These are phyloP conservation scores for Serendipita sp. DNA, from an alignment of 768 basidiomycete genomes.

Conservation along the genomic window DNA sequence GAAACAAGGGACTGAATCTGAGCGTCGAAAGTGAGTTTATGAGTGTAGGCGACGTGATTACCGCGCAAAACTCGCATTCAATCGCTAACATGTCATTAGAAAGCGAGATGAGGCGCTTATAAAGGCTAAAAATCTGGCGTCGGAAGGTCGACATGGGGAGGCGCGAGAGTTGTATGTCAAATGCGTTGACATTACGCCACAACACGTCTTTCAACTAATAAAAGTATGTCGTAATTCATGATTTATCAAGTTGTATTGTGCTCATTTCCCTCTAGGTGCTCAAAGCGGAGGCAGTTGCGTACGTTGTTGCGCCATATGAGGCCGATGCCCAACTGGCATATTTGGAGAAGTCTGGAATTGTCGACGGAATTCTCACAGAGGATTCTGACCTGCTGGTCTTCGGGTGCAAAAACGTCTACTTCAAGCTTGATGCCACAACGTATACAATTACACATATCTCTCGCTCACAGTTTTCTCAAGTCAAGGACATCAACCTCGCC, in stretches of 20 bases:
- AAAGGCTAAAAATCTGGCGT: conserved; percentile 51
- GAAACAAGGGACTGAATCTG: conserved; percentile 77
- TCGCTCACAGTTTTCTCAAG: conserved; percentile 43
- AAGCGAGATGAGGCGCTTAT: conserved; percentile 61
- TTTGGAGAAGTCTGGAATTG: conserved; percentile 64
- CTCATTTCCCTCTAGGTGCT: conserved; percentile 46
- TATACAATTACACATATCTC: conserved; percentile 50
- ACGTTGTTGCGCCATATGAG: conserved; percentile 95
- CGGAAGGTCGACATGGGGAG: conserved; percentile 61
- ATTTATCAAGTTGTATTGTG: background rate
- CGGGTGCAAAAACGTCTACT: conserved; percentile 83
- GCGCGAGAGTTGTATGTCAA: conserved; percentile 83
- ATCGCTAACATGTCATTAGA: conserved; percentile 15
- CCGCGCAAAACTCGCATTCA: conserved; percentile 2
- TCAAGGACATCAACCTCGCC: conserved; percentile 53
- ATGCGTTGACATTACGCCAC: conserved; percentile 86
- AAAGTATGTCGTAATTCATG: conserved; percentile 37
- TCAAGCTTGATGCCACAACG: conserved; percentile 67
- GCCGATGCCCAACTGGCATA: conserved; percentile 94
- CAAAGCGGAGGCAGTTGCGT: conserved; percentile 58
- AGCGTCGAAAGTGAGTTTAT: conserved; percentile 36
- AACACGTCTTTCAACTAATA: conserved; percentile 95
- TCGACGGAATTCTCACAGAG: conserved; percentile 89
- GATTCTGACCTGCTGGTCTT: conserved; percentile 97
- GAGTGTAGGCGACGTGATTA: background rate